Evolutionary conservation across 1,284 basidiomycete species (phyloP).

Genomic region (Ceratobasidium sp.): DNA sequence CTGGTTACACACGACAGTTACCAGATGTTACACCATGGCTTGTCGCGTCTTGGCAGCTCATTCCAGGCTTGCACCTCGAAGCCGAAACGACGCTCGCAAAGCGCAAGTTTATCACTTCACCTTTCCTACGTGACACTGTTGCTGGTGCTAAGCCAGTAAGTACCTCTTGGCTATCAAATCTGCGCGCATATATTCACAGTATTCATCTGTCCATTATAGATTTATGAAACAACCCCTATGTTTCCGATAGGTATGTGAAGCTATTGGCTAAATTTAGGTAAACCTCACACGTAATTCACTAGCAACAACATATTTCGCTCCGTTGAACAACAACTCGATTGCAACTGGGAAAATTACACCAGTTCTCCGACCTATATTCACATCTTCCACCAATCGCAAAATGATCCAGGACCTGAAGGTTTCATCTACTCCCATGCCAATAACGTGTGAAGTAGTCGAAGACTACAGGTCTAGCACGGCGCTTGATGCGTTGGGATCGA

Average conservation of each 20-base stretch:
- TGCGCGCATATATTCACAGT: not conserved
- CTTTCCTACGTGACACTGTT: slow-evolving; percentile 1
- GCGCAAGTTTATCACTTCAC: slow-evolving; percentile 16
- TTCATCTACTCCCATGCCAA: not conserved
- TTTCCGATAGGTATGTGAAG: slow-evolving; percentile 15
- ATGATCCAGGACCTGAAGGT: slow-evolving; percentile 1
- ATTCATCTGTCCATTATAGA: not conserved
- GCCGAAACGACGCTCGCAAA: slow-evolving; percentile 8
- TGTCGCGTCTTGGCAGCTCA: slow-evolving; percentile 20
- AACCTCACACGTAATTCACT: not conserved
- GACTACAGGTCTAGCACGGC: slow-evolving; percentile 29
- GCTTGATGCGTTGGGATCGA: slow-evolving; percentile 16
- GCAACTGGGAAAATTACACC: slow-evolving; percentile 12
- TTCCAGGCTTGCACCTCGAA: slow-evolving; percentile 22
- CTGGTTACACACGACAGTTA: not conserved
- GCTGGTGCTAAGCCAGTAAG: slow-evolving; percentile 25
- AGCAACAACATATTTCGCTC: slow-evolving; percentile 4
- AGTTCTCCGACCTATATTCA: not conserved
- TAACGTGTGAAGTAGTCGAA: slow-evolving; percentile 20
- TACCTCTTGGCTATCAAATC: not conserved
- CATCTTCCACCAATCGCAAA: slow-evolving; percentile 4
- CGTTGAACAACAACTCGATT: slow-evolving; percentile 12
- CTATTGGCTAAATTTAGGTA: not conserved
- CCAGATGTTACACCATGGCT: slow-evolving; percentile 8
- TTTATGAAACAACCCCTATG: slow-evolving; percentile 12